Conservation (phyloP, 2,329 filamentous ascomycete species). For the Diaporthe aspalathi region DNA sequence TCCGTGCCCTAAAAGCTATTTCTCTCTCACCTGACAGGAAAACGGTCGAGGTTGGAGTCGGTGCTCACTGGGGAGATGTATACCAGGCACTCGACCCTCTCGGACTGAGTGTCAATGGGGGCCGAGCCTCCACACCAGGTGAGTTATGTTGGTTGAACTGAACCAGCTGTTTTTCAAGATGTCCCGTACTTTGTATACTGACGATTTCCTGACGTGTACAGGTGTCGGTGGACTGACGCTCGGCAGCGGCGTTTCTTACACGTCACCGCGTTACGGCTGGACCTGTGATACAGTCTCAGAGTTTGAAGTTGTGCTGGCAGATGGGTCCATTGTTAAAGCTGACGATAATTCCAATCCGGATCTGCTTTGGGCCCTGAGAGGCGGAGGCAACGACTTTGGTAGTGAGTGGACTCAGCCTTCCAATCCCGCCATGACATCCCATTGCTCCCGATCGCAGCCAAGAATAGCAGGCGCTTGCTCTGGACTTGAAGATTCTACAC, state of each 20-base stretch:
- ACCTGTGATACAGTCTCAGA: neutral
- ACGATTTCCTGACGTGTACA: too few species aligned
- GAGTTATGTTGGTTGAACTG: too few species aligned
- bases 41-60: conserved; percentile 30
- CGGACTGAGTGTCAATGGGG: conserved; percentile 35
- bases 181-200: too few species aligned
- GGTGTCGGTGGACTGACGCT: neutral
- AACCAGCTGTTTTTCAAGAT: too few species aligned
- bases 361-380: neutral
- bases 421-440: too few species aligned
- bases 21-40: neutral
- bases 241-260: neutral
- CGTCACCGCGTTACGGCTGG: neutral
- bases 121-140: conserved; percentile 27
- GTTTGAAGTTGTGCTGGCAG: neutral
- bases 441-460: too few species aligned
- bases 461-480: too few species aligned
- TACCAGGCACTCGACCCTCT: conserved; percentile 38
- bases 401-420: too few species aligned
- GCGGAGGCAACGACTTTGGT: neutral
- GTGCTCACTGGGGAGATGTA: conserved; percentile 27
- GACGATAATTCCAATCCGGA: neutral
- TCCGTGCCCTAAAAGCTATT: neutral
- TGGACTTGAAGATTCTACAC: too few species aligned
- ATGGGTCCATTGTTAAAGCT: neutral